phyloP scores from a whole-genome alignment of 2,329 filamentous ascomycete species.

The Hypomyces rosellus region DNA sequence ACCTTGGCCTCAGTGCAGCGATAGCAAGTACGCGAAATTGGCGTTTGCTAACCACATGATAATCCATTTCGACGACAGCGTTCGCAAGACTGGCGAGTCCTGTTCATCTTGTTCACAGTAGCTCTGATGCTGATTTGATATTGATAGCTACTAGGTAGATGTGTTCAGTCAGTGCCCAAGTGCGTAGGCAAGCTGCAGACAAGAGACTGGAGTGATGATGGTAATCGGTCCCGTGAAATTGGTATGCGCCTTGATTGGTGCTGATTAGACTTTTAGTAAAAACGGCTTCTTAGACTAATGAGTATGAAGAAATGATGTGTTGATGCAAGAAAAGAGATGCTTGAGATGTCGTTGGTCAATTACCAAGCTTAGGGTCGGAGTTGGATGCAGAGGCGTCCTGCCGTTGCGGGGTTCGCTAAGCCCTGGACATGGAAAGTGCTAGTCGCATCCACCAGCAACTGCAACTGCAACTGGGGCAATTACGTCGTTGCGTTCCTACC shows the following conservation, averaged over 20 bases:
- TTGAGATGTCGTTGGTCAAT: neutral
- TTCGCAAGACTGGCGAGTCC: slow-evolving; percentile 31
- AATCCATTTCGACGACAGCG: slow-evolving; percentile 43
- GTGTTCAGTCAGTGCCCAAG: no score
- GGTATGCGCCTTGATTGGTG: slow-evolving; percentile 4
- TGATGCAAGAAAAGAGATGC: neutral
- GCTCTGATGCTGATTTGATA: neutral
- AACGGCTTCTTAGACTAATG: no score
- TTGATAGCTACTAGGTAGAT: no score
- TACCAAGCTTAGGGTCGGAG: neutral
- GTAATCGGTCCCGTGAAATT: neutral
- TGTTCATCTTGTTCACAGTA: no score
- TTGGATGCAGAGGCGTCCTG: neutral
- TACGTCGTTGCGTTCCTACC: neutral
- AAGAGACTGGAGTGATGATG: slow-evolving; percentile 15
- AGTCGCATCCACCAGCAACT: neutral
- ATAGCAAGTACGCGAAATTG: slow-evolving; percentile 29
- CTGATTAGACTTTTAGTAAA: no score
- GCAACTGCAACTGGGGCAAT: neutral
- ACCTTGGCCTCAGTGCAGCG: slow-evolving; percentile 36
- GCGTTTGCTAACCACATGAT: slow-evolving; percentile 34
- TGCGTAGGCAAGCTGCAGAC: no score
- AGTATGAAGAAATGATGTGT: no score
- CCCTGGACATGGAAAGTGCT: slow-evolving; percentile 1
- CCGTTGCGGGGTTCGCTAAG: slow-evolving; percentile 2